A percentile compares a stretch with the other conserved stretches of the same genome.
Evolutionary conservation across 2,329 filamentous ascomycete species (phyloP).

Genomic region (Fusarium xyrophilum): DNA sequence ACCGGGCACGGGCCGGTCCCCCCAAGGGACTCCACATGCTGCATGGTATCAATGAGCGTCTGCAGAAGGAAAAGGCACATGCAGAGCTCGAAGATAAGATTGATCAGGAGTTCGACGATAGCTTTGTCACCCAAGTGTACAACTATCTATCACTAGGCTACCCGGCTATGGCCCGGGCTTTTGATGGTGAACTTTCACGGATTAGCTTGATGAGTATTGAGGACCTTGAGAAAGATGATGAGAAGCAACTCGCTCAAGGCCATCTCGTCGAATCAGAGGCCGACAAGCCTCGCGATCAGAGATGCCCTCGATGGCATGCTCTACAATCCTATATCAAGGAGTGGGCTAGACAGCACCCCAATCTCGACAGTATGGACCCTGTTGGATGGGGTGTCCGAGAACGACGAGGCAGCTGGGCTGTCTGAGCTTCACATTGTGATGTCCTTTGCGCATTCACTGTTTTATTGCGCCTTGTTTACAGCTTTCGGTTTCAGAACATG

Average conservation of each 20-base stretch:
- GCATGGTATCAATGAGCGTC: constrained; percentile 58
- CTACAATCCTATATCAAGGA: constrained; percentile 83
- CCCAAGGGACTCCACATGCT: constrained; percentile 58
- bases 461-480: not conserved
- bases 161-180: constrained; percentile 81
- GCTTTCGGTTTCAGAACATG: not conserved
- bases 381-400: constrained; percentile 73
- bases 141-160: constrained; percentile 96
- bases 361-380: constrained; percentile 66
- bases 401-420: constrained; percentile 75
- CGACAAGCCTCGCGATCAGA: constrained; percentile 55
- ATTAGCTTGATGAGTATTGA: constrained; percentile 74
- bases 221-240: constrained; percentile 76
- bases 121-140: constrained; percentile 93
- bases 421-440: constrained; percentile 48
- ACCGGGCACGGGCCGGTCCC: constrained; percentile 42
- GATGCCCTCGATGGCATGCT: constrained; percentile 79
- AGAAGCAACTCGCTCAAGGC: constrained; percentile 66
- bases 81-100: constrained; percentile 62
- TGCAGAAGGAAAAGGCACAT: constrained; percentile 57
- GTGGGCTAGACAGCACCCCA: constrained; percentile 88
- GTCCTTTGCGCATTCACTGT: not conserved
- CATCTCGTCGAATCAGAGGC: constrained; percentile 70
- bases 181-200: constrained; percentile 83
- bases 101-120: constrained; percentile 75